Percentiles rank a stretch among this genome's conserved stretches.
These are phyloP conservation scores for Boletus sensibilis DNA, from an alignment of 768 basidiomycete genomes.

Conservation along the genomic window DNA sequence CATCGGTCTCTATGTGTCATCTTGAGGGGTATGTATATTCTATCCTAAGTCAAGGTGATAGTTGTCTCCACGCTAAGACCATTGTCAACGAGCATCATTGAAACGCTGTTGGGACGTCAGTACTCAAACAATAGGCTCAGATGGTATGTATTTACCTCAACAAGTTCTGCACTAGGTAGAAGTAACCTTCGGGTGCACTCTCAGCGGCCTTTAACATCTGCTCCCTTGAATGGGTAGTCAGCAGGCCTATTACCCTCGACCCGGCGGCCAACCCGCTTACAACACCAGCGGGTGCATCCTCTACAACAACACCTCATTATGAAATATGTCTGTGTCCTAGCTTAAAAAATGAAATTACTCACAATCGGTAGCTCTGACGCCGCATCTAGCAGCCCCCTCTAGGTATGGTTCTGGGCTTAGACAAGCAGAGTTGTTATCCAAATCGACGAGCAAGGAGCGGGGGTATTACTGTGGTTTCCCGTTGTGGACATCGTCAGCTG, in stretches of 20 bases:
- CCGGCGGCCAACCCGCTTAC: slow-evolving; percentile 79
- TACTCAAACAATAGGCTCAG: not conserved
- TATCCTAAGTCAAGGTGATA: slow-evolving; percentile 6
- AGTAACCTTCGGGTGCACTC: slow-evolving; percentile 32
- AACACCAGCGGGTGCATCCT: slow-evolving; percentile 89
- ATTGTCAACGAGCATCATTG: slow-evolving; percentile 30
- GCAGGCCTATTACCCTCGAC: slow-evolving; percentile 76
- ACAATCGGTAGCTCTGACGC: slow-evolving; percentile 47
- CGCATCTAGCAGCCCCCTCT: slow-evolving; percentile 72
- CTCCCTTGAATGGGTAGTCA: slow-evolving; percentile 75
- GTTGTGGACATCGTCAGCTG: slow-evolving; percentile 75
- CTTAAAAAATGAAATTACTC: slow-evolving; percentile 5
- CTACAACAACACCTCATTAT: slow-evolving; percentile 72
- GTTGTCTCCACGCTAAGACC: slow-evolving; percentile 41
- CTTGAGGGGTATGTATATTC: not conserved
- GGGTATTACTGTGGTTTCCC: slow-evolving; percentile 73
- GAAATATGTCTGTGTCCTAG: slow-evolving; percentile 6
- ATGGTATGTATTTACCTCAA: slow-evolving; percentile 49
- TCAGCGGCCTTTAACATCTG: slow-evolving; percentile 63
- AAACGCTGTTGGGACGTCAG: slow-evolving; percentile 20
- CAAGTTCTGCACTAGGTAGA: slow-evolving; percentile 70
- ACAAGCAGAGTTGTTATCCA: not conserved
- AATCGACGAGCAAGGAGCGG: not conserved
- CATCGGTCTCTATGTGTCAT: not conserved
- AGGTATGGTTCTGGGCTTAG: slow-evolving; percentile 86